Evolutionary conservation across 2,329 filamentous ascomycete species (phyloP).

Genomic region (Penicillium sp.): DNA sequence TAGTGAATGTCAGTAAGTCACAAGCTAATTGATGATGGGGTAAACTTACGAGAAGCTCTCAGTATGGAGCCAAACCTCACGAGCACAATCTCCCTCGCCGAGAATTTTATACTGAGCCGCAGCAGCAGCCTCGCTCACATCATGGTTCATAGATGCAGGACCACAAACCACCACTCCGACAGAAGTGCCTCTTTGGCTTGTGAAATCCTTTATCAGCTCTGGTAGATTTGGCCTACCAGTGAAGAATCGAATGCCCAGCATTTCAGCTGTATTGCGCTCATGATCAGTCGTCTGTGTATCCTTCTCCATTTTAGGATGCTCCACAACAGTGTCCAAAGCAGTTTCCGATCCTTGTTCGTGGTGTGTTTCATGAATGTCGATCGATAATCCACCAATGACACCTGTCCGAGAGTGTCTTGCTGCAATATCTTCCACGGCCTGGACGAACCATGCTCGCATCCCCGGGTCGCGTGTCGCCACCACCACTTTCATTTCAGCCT

Average conservation of each 20-base stretch:
- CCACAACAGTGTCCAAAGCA: not conserved
- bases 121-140: constrained; percentile 52
- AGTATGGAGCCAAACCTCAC: constrained; percentile 49
- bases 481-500: constrained; percentile 16
- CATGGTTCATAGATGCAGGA: constrained; percentile 31
- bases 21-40: not conserved
- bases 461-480: constrained; percentile 19
- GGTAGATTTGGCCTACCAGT: constrained; percentile 16
- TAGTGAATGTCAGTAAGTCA: not conserved
- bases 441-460: constrained; percentile 18
- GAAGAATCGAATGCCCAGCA: constrained; percentile 15
- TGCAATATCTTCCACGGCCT: constrained; percentile 17
- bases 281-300: constrained; percentile 1
- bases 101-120: constrained; percentile 43
- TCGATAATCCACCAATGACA: constrained; percentile 9
- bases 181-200: constrained; percentile 9
- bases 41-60: constrained; percentile 52
- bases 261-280: constrained; percentile 10
- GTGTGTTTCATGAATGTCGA: constrained; percentile 20
- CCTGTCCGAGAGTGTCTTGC: constrained; percentile 8
- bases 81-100: constrained; percentile 20
- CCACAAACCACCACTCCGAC: constrained; percentile 20
- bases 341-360: not conserved
- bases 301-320: constrained; percentile 1
- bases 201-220: constrained; percentile 1